phyloP scores from a whole-genome alignment of 2,329 filamentous ascomycete species.

The Didymella keratinophila region DNA sequence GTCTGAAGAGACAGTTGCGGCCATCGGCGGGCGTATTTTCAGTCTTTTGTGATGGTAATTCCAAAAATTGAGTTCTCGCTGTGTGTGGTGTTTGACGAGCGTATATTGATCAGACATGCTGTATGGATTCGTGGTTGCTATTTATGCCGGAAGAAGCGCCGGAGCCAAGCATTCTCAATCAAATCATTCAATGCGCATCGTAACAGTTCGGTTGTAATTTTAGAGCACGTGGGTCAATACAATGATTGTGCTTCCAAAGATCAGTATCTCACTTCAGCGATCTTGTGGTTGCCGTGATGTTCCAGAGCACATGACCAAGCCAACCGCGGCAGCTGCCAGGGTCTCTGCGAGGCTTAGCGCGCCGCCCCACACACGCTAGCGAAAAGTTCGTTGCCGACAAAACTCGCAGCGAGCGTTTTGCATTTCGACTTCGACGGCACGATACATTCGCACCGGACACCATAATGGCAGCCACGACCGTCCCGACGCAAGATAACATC shows the following conservation, averaged over 20 bases:
- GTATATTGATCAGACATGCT: background rate
- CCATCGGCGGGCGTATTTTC: too few species aligned
- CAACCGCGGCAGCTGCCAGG: background rate
- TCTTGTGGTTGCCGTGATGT: background rate
- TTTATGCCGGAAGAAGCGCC: background rate
- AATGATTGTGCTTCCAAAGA: too few species aligned
- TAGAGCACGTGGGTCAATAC: background rate
- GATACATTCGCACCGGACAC: slow-evolving; percentile 24
- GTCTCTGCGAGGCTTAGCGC: slow-evolving; percentile 9
- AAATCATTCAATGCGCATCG: background rate
- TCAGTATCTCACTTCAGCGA: background rate
- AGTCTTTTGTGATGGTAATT: too few species aligned
- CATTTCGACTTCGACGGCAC: slow-evolving; percentile 19
- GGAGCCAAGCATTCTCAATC: background rate
- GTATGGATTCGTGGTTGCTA: background rate
- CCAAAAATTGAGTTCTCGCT: too few species aligned
- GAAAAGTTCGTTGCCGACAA: slow-evolving; percentile 6
- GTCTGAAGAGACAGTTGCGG: too few species aligned
- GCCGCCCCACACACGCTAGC: slow-evolving; percentile 19
- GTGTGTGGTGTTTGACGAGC: background rate
- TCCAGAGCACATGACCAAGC: background rate
- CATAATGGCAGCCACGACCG: slow-evolving; percentile 67
- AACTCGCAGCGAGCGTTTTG: slow-evolving; percentile 12
- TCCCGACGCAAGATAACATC: slow-evolving; percentile 93
- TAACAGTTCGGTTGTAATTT: background rate